Evolutionary conservation across 163 green algal genomes (phyloP).

Genomic region (Scenedesmus sp.): DNA sequence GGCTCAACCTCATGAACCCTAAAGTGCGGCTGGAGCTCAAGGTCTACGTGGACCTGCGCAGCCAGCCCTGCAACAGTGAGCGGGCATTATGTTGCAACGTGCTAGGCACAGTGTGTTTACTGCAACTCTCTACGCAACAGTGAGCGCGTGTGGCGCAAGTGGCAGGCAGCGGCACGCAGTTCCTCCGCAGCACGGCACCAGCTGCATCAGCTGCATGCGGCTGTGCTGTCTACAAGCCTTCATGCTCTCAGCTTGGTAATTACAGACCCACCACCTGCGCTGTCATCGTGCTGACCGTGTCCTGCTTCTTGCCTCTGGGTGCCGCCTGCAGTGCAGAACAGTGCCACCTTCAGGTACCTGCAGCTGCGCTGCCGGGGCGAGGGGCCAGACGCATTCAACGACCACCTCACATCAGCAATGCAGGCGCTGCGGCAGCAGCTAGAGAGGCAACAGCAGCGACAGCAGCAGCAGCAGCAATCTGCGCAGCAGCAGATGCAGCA

Average conservation of each 20-base stretch:
- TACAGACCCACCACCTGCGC: too few species aligned
- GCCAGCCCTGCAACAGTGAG: constrained; percentile 45
- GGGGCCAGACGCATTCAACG: constrained; percentile 52
- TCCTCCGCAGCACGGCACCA: too few species aligned
- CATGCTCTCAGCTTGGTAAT: not conserved
- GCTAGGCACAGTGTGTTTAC: too few species aligned
- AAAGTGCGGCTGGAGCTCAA: constrained; percentile 66
- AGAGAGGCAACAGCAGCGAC: not conserved
- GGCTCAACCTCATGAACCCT: constrained; percentile 53
- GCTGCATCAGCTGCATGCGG: too few species aligned
- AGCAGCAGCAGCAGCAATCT: constrained; percentile 25
- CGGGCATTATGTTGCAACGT: not conserved
- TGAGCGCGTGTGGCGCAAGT: too few species aligned
- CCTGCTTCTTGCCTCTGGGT: not conserved
- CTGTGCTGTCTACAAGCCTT: not conserved
- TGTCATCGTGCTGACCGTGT: not conserved
- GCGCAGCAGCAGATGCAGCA: constrained; percentile 15
- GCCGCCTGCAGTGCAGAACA: constrained; percentile 15
- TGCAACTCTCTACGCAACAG: too few species aligned
- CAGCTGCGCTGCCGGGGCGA: constrained; percentile 57
- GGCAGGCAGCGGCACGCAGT: too few species aligned
- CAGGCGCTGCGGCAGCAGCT: not conserved
- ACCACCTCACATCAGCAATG: constrained; percentile 39
- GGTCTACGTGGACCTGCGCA: constrained; percentile 53
- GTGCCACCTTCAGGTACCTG: constrained; percentile 35